These are phyloP conservation scores for Hevea brasiliensis DNA, from an alignment of 345 rosid genomes.

Conservation along the genomic window DNA sequence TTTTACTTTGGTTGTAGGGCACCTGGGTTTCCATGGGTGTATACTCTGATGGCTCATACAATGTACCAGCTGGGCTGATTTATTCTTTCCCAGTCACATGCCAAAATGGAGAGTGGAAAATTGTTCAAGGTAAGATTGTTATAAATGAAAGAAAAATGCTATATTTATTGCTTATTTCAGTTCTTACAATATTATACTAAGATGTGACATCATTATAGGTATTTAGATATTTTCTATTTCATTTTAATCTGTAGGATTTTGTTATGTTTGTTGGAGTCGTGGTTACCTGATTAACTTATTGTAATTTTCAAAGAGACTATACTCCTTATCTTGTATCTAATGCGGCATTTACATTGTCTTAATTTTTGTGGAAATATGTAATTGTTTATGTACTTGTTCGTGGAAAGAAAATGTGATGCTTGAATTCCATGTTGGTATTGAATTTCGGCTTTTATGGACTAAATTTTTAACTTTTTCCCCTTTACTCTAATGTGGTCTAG, in stretches of 20 bases:
- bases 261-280: background rate
- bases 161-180: background rate
- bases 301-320: background rate
- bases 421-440: background rate
- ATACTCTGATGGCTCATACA: constrained; percentile 95
- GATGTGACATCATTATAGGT: background rate
- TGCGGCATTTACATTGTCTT: background rate
- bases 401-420: background rate
- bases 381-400: too few relatives aligned
- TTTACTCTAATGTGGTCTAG: constrained; percentile 32
- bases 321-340: too few relatives aligned
- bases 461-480: background rate
- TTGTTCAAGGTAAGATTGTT: constrained; percentile 70
- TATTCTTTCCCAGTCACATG: constrained; percentile 98
- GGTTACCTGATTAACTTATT: background rate
- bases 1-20: constrained; percentile 45
- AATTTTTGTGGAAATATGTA: background rate
- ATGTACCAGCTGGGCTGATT: constrained; percentile 90
- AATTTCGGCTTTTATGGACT: background rate
- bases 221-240: background rate
- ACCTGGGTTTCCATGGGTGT: constrained; percentile 99
- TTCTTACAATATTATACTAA: background rate
- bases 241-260: background rate
- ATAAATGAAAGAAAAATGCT: background rate
- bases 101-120: constrained; percentile 79